Percentiles rank a stretch among this genome's conserved stretches.
These are phyloP conservation scores for Prosopis cineraria DNA, from an alignment of 306 rosid genomes.

Conservation along the genomic window DNA sequence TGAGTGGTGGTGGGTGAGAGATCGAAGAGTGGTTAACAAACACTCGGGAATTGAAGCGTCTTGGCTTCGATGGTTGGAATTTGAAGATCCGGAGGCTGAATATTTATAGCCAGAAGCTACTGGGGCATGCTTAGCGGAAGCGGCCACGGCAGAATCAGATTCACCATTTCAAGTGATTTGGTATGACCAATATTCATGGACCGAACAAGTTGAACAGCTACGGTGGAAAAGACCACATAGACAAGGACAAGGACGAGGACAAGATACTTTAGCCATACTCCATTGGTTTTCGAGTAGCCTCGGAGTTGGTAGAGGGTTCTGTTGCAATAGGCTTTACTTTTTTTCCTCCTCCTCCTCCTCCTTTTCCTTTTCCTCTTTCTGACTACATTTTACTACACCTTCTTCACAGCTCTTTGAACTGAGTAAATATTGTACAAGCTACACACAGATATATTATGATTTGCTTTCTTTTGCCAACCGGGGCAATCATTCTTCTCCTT, in stretches of 20 bases:
- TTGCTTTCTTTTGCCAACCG: neutral
- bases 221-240: conserved; percentile 2
- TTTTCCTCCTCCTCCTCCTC: neutral
- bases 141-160: conserved; percentile 44
- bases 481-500: neutral
- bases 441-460: neutral
- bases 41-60: conserved; percentile 6
- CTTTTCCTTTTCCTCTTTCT: neutral
- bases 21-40: too few relatives aligned
- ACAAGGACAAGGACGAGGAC: neutral
- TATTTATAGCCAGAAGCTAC: neutral
- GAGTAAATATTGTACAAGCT: neutral
- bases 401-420: neutral
- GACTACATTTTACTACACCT: neutral
- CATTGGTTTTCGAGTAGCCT: conserved; percentile 34
- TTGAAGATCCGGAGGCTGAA: neutral
- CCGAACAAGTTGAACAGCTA: conserved; percentile 35
- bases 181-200: conserved; percentile 36
- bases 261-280: conserved; percentile 46
- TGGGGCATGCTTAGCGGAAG: neutral
- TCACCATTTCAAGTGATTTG: conserved; percentile 44
- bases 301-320: conserved; percentile 23
- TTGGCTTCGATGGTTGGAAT: neutral
- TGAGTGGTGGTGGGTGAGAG: too few relatives aligned
- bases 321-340: neutral